A percentile compares a stretch with the other conserved stretches of the same genome.
phyloP scores from a whole-genome alignment of 208 protist genomes.

The Crithidia thermophila region DNA sequence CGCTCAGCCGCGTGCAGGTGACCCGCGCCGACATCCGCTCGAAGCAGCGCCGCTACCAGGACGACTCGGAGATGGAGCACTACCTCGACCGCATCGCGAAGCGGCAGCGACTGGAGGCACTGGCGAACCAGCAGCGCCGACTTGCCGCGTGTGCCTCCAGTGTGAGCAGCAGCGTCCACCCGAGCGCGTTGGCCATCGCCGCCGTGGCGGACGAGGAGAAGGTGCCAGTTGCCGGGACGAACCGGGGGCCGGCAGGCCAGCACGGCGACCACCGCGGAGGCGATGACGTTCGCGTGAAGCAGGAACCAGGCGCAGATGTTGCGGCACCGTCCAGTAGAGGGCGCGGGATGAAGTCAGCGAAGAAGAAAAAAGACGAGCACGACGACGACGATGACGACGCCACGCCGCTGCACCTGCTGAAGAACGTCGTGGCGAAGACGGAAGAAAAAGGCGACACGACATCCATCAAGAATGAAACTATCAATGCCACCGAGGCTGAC shows the following conservation, averaged over 20 bases:
- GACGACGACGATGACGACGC: background rate
- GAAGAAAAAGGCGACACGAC: background rate
- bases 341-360: background rate
- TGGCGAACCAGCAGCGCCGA: constrained; percentile 37
- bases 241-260: background rate
- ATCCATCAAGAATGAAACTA: background rate
- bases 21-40: constrained; percentile 55
- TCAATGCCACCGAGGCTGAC: background rate
- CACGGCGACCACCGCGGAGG: background rate
- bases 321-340: background rate
- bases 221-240: background rate
- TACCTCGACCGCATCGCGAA: constrained; percentile 51
- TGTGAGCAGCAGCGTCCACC: no score
- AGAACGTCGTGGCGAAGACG: background rate
- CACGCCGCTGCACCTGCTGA: background rate
- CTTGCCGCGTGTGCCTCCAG: background rate
- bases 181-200: background rate
- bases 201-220: constrained; percentile 17
- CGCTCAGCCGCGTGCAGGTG: constrained; percentile 65
- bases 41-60: constrained; percentile 64
- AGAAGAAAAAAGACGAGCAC: constrained; percentile 18
- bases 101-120: constrained; percentile 53
- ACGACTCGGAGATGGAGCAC: constrained; percentile 52
- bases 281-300: constrained; percentile 20
- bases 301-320: constrained; percentile 6